Base-by-base conservation (phyloP, 257 asterid genomes). In the Scutellaria baicalensis region DNA sequence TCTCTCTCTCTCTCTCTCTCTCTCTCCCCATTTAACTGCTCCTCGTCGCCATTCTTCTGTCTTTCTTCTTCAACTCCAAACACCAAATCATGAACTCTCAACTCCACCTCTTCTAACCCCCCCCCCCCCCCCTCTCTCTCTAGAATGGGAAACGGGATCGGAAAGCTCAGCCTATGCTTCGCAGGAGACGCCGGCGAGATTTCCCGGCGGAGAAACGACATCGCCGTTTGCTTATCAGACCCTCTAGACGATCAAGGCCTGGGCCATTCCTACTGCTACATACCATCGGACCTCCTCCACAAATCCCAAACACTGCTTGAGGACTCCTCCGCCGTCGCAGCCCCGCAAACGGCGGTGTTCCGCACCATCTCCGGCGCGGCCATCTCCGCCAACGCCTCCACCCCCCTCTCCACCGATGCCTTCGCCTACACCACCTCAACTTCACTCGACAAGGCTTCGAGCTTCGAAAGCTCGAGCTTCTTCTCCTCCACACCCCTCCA, bases 311-410 rank as follows among this genome's bases (percentile, higher is more conserved):
- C 33, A 27, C 4, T 27, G 3, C 33, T 27, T 5, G 33, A 27
- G 5, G 33, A 27, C 4, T 27, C 33, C 33, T 27, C 33, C 33
- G 33, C 33, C 33, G 31, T 3, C 35, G 59, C 57, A 12, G 72
- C 81, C 64, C 54, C 79, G 1, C 82, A 64, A 21, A 68, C 82
- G 61, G 38, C 96, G 76, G 80, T 82, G 20, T 85, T 93, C 55
- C 77, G 89, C 2, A 83, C 96, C 9, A 90, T 93, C 47, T 93
- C 97, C 75, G 98, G 98, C 69, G 98, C 98, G 7, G 82, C 97
- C 72, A 88, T 93, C 81, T 87, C 97, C 40, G 98, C 98, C 79
- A 93, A 93, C 82, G 75, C 85, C 54, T 84, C 86, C 55, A 89
- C 96, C 5, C 86, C 90, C 58, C 91, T 85, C 68, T 89, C 98